A percentile compares a stretch with the other conserved stretches of the same genome.
Evolutionary conservation across 1,139 yeast species (phyloP).

Genomic region (Torulaspora globosa): DNA sequence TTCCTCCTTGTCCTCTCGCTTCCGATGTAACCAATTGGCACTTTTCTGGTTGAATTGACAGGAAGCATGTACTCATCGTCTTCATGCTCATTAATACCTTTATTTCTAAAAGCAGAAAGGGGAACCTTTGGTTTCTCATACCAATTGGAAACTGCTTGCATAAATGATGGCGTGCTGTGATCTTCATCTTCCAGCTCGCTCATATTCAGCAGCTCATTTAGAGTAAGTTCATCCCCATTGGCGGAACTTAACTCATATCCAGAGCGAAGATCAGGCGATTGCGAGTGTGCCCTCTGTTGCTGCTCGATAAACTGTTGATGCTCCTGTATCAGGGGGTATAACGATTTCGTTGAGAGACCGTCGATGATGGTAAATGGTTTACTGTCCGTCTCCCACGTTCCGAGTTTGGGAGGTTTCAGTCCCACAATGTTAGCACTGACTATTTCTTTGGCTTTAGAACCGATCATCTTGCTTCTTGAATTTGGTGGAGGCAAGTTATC

Average conservation of each 20-base stretch:
- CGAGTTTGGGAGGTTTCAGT: conserved; percentile 85
- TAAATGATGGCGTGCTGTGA: conserved; percentile 39
- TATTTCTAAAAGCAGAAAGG: conserved; percentile 82
- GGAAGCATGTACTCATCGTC: conserved; percentile 36
- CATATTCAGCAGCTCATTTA: conserved; percentile 83
- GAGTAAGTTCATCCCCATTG: conserved; percentile 58
- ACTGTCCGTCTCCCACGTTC: conserved; percentile 84
- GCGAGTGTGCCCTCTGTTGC: conserved; percentile 22
- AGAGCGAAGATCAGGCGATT: conserved; percentile 16
- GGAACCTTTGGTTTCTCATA: conserved; percentile 63
- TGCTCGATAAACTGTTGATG: conserved; percentile 31
- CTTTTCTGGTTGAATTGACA: conserved; percentile 32
- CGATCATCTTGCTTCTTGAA: conserved; percentile 50
- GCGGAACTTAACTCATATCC: conserved; percentile 23
- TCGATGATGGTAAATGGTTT: conserved; percentile 93
- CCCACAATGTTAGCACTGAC: conserved; percentile 79
- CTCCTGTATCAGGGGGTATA: conserved; percentile 43
- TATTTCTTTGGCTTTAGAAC: conserved; percentile 80
- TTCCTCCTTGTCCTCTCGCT: conserved; percentile 36
- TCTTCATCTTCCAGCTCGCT: conserved; percentile 83
- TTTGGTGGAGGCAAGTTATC: conserved; percentile 65
- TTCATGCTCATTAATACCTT: conserved; percentile 45
- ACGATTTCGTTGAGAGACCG: conserved; percentile 81
- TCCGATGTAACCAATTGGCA: conserved; percentile 38
- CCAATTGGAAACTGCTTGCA: conserved; percentile 29